phyloP scores from a whole-genome alignment of 2,329 filamentous ascomycete species.

The Exophiala sp. region DNA sequence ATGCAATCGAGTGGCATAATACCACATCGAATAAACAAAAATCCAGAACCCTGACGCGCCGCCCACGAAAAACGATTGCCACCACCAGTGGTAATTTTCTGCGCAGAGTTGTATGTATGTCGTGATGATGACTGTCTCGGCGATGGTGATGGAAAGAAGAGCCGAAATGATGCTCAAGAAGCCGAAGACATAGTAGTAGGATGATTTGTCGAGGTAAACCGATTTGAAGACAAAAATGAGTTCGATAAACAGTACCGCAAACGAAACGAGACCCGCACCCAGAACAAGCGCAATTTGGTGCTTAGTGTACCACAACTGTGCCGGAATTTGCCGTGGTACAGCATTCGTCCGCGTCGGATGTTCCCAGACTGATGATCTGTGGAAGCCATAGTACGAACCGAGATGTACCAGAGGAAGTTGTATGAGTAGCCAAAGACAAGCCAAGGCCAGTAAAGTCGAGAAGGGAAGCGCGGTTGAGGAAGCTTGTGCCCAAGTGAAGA shows the following conservation, averaged over 20 bases:
- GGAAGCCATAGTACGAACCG: constrained; percentile 74
- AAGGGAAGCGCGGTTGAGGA: constrained; percentile 86
- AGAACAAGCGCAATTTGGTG: constrained; percentile 57
- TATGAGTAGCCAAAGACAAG: constrained; percentile 77
- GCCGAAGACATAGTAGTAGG: constrained; percentile 89
- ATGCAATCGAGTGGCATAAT: constrained; percentile 75
- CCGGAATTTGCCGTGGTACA: constrained; percentile 70
- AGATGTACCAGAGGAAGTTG: constrained; percentile 80
- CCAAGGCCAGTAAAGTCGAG: constrained; percentile 68
- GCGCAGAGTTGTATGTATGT: constrained; percentile 79
- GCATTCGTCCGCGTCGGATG: constrained; percentile 75
- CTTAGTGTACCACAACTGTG: constrained; percentile 71
- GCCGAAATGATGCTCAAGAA: constrained; percentile 72
- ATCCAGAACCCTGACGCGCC: constrained; percentile 76
- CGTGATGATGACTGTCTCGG: constrained; percentile 78
- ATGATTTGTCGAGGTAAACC: constrained; percentile 84
- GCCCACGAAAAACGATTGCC: constrained; percentile 79
- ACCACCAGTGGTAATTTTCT: constrained; percentile 92
- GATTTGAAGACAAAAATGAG: constrained; percentile 83
- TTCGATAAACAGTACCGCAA: constrained; percentile 85
- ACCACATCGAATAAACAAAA: constrained; percentile 79
- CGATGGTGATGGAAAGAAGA: constrained; percentile 71
- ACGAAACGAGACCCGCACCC: constrained; percentile 73
- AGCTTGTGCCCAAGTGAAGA: constrained; percentile 87
- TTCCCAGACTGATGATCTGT: constrained; percentile 65